phyloP scores from a whole-genome alignment of 257 asterid genomes.

The Ajuga chamaepitys region DNA sequence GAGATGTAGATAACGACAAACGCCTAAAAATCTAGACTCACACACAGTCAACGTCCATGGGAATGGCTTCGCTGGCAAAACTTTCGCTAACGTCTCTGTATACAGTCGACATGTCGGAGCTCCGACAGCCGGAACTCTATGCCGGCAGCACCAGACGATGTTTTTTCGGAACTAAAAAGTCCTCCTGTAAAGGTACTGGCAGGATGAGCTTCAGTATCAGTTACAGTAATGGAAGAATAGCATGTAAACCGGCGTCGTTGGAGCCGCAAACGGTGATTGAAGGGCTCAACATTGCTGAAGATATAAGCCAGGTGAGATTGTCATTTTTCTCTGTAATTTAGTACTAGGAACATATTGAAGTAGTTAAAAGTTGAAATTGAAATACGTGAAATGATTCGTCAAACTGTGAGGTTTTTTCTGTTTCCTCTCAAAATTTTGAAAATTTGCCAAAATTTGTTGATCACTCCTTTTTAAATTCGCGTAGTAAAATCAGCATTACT shows the following conservation, averaged over 20 bases:
- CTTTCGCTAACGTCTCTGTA: slow-evolving; percentile 25
- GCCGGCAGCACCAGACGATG: background rate
- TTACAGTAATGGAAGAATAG: slow-evolving; percentile 13
- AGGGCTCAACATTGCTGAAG: slow-evolving; percentile 79
- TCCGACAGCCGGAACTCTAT: slow-evolving; percentile 14
- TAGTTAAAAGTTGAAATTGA: background rate
- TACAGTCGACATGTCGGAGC: slow-evolving; percentile 18
- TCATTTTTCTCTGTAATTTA: background rate
- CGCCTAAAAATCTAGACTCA: too few species aligned
- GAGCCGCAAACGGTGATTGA: slow-evolving; percentile 34
- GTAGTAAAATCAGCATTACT: too few species aligned
- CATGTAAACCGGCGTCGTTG: slow-evolving; percentile 48
- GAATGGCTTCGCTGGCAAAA: slow-evolving; percentile 41
- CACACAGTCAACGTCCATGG: background rate
- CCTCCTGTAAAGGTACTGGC: background rate
- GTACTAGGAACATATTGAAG: too few species aligned
- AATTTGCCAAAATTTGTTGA: background rate
- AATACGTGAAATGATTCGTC: background rate
- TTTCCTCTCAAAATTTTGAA: too few species aligned
- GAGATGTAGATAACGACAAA: too few species aligned
- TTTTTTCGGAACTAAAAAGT: background rate
- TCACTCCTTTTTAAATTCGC: too few species aligned
- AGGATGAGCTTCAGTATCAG: background rate
- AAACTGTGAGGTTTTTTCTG: too few species aligned
- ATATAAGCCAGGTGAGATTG: slow-evolving; percentile 58